Evolutionary conservation across 2,329 filamentous ascomycete genomes (phyloP).

Genomic region (Penicillium sp.): DNA sequence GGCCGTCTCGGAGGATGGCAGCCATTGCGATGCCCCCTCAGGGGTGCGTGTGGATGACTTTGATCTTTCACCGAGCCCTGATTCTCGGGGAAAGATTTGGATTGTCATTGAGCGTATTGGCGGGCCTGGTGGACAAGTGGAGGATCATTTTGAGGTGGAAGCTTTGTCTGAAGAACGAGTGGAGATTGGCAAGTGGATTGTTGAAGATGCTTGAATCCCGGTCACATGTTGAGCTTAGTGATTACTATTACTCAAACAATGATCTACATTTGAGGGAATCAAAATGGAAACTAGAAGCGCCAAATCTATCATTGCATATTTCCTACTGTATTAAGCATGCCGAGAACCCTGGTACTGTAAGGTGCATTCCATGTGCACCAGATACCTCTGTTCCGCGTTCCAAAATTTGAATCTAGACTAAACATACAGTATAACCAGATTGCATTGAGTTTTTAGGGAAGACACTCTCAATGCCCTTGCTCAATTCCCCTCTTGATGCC

Average conservation of each 20-base stretch:
- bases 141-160: constrained; percentile 48
- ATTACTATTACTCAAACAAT: too few relatives aligned
- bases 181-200: constrained; percentile 47
- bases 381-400: too few relatives aligned
- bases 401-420: background rate
- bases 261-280: too few relatives aligned
- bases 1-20: constrained; percentile 69
- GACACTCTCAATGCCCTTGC: too few relatives aligned
- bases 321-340: background rate
- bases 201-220: constrained; percentile 33
- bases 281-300: background rate
- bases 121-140: constrained; percentile 55
- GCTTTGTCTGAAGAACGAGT: constrained; percentile 46
- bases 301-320: background rate
- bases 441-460: too few relatives aligned
- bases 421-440: background rate
- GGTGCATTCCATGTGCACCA: background rate
- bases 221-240: too few relatives aligned
- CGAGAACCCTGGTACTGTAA: background rate
- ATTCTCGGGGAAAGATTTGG: constrained; percentile 65
- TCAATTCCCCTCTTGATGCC: too few relatives aligned
- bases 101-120: constrained; percentile 80
- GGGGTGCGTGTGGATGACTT: constrained; percentile 72
- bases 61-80: constrained; percentile 68
- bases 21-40: constrained; percentile 68